phyloP scores from a whole-genome alignment of 208 protist species.

The Crithidia brevicula region DNA sequence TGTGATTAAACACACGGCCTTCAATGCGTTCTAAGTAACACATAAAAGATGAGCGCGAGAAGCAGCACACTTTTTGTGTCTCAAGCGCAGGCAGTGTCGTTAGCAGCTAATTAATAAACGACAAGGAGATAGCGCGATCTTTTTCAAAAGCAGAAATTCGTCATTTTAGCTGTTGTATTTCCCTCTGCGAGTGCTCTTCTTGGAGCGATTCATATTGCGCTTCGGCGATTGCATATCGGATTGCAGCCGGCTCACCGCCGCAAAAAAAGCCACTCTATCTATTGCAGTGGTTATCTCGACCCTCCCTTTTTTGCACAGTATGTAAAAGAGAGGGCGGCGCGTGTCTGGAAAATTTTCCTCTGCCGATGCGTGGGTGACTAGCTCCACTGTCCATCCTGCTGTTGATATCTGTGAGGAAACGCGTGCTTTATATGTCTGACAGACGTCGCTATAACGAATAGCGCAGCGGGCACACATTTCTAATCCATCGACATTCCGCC shows the following conservation, averaged over 20 bases:
- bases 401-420: background rate
- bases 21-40: no score
- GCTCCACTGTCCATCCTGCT: conserved; percentile 13
- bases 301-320: conserved; percentile 10
- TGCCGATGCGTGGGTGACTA: conserved; percentile 11
- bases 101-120: no score
- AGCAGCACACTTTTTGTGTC: background rate
- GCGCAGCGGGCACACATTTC: conserved; percentile 26
- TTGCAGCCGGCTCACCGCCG: conserved; percentile 24
- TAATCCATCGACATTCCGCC: background rate
- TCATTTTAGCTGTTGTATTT: background rate
- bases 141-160: no score
- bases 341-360: conserved; percentile 7
- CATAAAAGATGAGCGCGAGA: no score
- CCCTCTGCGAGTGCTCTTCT: no score
- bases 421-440: conserved; percentile 11
- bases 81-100: background rate
- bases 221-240: conserved; percentile 6
- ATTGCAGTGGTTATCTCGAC: conserved; percentile 25
- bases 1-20: no score
- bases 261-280: conserved; percentile 27
- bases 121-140: no score
- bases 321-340: conserved; percentile 25
- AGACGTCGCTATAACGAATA: conserved; percentile 15
- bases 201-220: no score